phyloP scores from a whole-genome alignment of 768 basidiomycete species.

The Boletus subparvulus region DNA sequence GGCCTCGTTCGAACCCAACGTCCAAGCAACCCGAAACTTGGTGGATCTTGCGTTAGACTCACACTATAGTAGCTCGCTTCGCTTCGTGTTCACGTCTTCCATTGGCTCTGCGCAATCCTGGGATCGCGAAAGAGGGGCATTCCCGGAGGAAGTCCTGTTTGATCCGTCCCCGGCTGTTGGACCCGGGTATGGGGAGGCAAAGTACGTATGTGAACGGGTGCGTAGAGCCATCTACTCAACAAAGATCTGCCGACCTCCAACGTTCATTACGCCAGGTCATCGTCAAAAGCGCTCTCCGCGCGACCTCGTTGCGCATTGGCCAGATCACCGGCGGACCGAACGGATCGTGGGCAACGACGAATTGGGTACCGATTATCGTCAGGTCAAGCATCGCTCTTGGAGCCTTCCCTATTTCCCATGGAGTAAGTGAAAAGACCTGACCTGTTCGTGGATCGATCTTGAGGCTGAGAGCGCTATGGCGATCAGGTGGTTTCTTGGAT shows the following conservation, averaged over 20 bases:
- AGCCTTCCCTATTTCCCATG: slow-evolving; percentile 33
- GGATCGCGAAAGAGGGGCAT: slow-evolving; percentile 18
- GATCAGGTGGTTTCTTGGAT: slow-evolving; percentile 37
- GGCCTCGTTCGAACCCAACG: slow-evolving; percentile 29
- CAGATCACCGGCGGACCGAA: slow-evolving; percentile 35
- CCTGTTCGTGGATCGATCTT: not conserved
- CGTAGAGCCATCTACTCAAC: slow-evolving; percentile 15
- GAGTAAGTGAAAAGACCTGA: slow-evolving; percentile 24
- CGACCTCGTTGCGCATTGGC: slow-evolving; percentile 31
- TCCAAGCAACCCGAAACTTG: slow-evolving; percentile 34
- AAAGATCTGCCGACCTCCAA: not conserved
- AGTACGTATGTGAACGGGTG: slow-evolving; percentile 39
- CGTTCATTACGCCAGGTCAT: slow-evolving; percentile 19
- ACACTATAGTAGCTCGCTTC: slow-evolving; percentile 5
- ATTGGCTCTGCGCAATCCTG: slow-evolving; percentile 20
- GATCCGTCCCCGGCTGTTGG: slow-evolving; percentile 31
- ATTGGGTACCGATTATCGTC: slow-evolving; percentile 38
- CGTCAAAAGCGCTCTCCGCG: slow-evolving; percentile 23
- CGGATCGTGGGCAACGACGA: slow-evolving; percentile 35
- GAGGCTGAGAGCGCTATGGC: not conserved
- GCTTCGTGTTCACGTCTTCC: slow-evolving; percentile 29
- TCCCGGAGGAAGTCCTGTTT: slow-evolving; percentile 34
- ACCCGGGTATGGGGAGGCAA: slow-evolving; percentile 38
- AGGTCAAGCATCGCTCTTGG: slow-evolving; percentile 31
- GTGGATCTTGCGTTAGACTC: slow-evolving; percentile 36